A percentile compares a stretch with the other conserved stretches of the same genome.
These are phyloP conservation scores for Kluyveromyces marxianus DNA, from an alignment of 1,139 yeast species.

Conservation along the genomic window DNA sequence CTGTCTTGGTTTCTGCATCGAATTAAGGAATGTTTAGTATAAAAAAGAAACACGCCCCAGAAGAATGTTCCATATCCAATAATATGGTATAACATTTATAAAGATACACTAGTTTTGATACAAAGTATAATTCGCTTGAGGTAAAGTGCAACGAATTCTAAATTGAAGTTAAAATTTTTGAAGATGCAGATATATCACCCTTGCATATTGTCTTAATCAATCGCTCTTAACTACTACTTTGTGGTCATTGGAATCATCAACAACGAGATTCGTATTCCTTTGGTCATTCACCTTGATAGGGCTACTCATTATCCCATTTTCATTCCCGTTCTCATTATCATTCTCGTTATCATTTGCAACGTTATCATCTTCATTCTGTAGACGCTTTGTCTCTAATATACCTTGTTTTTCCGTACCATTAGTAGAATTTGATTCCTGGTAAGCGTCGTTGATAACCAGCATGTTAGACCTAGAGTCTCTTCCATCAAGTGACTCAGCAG, in stretches of 20 bases:
- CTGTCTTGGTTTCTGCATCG: too few species aligned
- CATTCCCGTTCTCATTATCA: neutral
- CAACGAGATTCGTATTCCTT: neutral
- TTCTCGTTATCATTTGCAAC: neutral
- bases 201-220: neutral
- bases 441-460: constrained; percentile 1
- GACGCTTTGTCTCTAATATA: too few species aligned
- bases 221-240: neutral
- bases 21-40: too few species aligned
- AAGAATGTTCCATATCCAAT: too few species aligned
- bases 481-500: neutral
- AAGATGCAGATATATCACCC: too few species aligned
- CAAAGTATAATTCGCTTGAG: too few species aligned
- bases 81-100: too few species aligned
- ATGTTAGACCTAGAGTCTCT: neutral
- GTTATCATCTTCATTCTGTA: neutral
- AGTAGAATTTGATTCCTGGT: neutral
- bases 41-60: too few species aligned
- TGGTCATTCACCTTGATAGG: constrained; percentile 1
- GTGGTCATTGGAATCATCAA: constrained; percentile 1
- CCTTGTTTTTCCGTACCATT: neutral
- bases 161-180: too few species aligned
- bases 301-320: constrained; percentile 4
- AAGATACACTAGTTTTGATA: too few species aligned
- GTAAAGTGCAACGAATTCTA: too few species aligned